A percentile compares a stretch with the other conserved stretches of the same genome.
phyloP scores from a whole-genome alignment of 345 rosid species.

The Pugionium cornutum region DNA sequence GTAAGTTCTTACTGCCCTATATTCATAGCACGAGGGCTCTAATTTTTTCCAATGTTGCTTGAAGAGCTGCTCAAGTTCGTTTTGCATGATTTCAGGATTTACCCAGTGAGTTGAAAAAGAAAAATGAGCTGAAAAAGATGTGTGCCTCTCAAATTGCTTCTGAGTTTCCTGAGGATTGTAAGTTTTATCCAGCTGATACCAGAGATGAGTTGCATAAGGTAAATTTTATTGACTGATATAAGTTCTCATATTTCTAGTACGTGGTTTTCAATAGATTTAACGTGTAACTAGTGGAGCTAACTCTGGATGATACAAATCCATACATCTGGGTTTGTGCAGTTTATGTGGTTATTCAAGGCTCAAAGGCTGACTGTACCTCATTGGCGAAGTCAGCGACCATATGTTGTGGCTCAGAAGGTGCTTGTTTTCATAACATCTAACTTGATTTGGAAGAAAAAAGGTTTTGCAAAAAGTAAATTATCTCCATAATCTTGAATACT shows the following conservation, averaged over 20 bases:
- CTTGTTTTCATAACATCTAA: slow-evolving; percentile 5
- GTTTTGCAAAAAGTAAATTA: background rate
- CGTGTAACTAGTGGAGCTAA: background rate
- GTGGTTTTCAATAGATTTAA: background rate
- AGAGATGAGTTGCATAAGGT: slow-evolving; percentile 95
- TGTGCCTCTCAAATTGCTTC: slow-evolving; percentile 26
- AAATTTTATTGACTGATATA: slow-evolving; percentile 11
- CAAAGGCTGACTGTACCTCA: slow-evolving; percentile 83
- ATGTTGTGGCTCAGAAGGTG: slow-evolving; percentile 76
- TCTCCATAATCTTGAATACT: slow-evolving; percentile 1
- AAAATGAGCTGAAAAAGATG: slow-evolving; percentile 65
- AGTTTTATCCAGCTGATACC: slow-evolving; percentile 81
- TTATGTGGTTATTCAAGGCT: slow-evolving; percentile 80
- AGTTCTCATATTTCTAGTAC: background rate
- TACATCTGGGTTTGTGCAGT: slow-evolving; percentile 48
- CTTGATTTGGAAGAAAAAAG: background rate
- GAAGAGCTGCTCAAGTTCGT: slow-evolving; percentile 5
- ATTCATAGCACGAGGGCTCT: slow-evolving; percentile 5
- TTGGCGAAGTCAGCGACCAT: slow-evolving; percentile 86
- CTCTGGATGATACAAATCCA: slow-evolving; percentile 16
- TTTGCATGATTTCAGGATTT: slow-evolving; percentile 56
- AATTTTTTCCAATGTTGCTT: background rate
- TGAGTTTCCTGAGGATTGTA: slow-evolving; percentile 88
- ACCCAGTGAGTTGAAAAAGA: slow-evolving; percentile 64
- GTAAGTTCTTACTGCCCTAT: background rate